A percentile compares a stretch with the other conserved stretches of the same genome.
Conservation (phyloP, 495 filamentous ascomycete genomes). For the Clavariopsis aquatica region DNA sequence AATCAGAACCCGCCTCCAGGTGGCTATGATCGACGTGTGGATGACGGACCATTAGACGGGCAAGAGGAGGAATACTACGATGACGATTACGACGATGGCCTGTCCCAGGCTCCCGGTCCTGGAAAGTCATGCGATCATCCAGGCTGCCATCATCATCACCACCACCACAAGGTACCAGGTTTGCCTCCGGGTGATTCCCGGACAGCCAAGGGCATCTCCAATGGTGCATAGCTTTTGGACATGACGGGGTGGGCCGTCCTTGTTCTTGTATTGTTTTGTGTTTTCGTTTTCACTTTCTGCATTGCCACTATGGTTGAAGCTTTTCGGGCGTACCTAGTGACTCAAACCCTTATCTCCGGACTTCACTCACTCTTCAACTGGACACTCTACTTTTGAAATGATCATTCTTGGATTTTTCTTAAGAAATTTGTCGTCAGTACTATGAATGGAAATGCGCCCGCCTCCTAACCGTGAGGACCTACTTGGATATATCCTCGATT, state of each 20-base stretch:
- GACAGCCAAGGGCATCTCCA: slow-evolving; percentile 17
- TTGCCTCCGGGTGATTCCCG: slow-evolving; percentile 17
- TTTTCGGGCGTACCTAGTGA: neutral
- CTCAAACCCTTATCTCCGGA: neutral
- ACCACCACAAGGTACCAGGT: slow-evolving; percentile 14
- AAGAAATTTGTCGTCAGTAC: neutral
- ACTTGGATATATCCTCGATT: neutral
- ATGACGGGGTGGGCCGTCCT: slow-evolving; percentile 39
- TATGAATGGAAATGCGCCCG: neutral
- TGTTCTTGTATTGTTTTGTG: slow-evolving; percentile 33
- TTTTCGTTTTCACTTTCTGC: slow-evolving; percentile 17
- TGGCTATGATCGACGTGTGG: slow-evolving; percentile 30
- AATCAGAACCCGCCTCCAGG: slow-evolving; percentile 29
- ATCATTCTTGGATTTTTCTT: neutral
- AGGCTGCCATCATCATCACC: slow-evolving; percentile 27
- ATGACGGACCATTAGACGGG: slow-evolving; percentile 26
- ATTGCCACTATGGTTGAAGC: slow-evolving; percentile 21
- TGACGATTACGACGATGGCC: slow-evolving; percentile 33
- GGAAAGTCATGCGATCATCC: slow-evolving; percentile 21
- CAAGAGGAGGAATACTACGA: slow-evolving; percentile 38
- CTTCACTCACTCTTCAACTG: neutral
- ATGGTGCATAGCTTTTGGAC: slow-evolving; percentile 37
- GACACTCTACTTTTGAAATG: neutral
- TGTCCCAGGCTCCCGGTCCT: slow-evolving; percentile 12
- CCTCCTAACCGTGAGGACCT: neutral